Percentiles rank a stretch among this genome's conserved stretches.
These are phyloP conservation scores for Protea cynaroides DNA, from an alignment of 164 flowering plant species.

Conservation along the genomic window DNA sequence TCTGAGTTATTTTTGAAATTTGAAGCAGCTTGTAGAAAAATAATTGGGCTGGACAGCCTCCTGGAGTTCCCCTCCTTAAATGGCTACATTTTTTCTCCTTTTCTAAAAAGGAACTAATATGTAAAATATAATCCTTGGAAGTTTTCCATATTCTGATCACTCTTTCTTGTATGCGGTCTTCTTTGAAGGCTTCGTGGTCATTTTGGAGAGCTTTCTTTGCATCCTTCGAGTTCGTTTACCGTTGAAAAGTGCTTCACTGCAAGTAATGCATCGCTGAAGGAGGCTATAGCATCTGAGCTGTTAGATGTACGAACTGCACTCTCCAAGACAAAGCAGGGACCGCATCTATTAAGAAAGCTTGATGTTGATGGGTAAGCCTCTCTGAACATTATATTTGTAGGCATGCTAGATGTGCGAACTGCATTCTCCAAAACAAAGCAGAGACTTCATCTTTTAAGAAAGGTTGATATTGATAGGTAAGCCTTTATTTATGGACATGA, in stretches of 20 bases:
- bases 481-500: slow-evolving; percentile 5
- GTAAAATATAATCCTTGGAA: too few relatives aligned
- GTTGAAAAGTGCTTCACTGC: slow-evolving; percentile 73
- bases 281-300: slow-evolving; percentile 64
- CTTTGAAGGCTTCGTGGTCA: slow-evolving; percentile 59
- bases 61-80: neutral
- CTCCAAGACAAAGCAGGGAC: slow-evolving; percentile 86
- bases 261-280: slow-evolving; percentile 50
- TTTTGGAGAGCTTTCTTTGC: slow-evolving; percentile 80
- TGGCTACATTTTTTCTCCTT: neutral
- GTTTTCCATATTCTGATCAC: neutral
- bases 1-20: too few relatives aligned
- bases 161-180: neutral
- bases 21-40: too few relatives aligned
- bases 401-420: slow-evolving; percentile 32
- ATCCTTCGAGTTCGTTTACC: slow-evolving; percentile 68
- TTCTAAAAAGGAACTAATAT: neutral
- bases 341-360: slow-evolving; percentile 65
- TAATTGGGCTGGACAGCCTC: too few relatives aligned
- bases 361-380: slow-evolving; percentile 69
- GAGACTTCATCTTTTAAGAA: slow-evolving; percentile 76
- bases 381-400: neutral
- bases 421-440: slow-evolving; percentile 82
- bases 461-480: slow-evolving; percentile 75
- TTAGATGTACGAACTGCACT: slow-evolving; percentile 52